Base-by-base conservation (phyloP, 139 green algal species). In the Limnomonas spitsbergensis region DNA sequence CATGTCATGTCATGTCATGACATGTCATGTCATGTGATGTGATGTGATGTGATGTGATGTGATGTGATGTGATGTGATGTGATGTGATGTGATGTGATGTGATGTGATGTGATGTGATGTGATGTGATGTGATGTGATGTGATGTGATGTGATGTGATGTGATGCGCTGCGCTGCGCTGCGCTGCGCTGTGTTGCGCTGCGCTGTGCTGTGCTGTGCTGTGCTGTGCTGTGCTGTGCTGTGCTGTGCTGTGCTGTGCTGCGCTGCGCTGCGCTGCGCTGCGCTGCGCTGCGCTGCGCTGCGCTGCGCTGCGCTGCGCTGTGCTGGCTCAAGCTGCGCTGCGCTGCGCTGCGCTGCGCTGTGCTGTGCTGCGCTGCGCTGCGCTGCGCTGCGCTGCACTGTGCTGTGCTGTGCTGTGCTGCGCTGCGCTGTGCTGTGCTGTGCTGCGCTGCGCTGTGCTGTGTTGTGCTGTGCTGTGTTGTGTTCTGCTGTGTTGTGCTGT, bases 281-380 rank as follows among this genome's bases (percentile, higher is more conserved):
- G 32, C 31, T 42, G 29, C n/a, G 67, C 35, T 42, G 67, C 42
- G 67, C 67, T 74, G 67, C 42, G 67, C 67, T 74, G 34, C n/a
- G 67, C 61, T 40, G 71, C 70, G 24, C 39, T 4, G 2, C 27
- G 34, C 42, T 32, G 9, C 31, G 27, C 36, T 42, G 66, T 75
- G 38, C 56, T 75, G 61, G 87, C 81, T 27, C 32, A 27, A 68
- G 27, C 61, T 70, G 61, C 14, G 61, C 61, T 70, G 61, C 14
- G 61, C 61, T 75, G 61, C 87, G 84, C 61, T 70, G 40, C n/a
- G 61, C 61, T 70, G 61, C 9, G 61, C 61, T 70, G 61, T 36
- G 61, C 61, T 70, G 61, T 70, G 61, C 61, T 70, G 61, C 32
- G 61, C 61, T 70, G 61, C 32, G 61, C 61, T 70, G 61, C 32